Evolutionary conservation across 257 asterid genomes (phyloP).

Genomic region (Solanum bulbocastanum): DNA sequence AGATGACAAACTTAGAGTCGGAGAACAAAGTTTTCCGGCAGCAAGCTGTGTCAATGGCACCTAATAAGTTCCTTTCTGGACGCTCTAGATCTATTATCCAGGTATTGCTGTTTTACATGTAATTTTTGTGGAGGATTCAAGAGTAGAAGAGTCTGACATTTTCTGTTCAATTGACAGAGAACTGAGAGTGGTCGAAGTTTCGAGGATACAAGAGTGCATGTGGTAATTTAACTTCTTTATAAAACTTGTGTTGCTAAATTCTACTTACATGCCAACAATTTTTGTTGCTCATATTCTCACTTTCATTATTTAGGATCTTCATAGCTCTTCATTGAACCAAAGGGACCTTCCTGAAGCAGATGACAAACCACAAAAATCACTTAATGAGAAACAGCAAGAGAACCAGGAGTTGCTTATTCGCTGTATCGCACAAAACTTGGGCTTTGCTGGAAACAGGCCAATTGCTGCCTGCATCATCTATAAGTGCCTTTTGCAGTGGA

Average conservation of each 20-base stretch:
- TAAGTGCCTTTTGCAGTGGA: conserved; percentile 96
- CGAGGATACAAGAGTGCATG: conserved; percentile 50
- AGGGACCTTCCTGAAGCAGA: conserved; percentile 58
- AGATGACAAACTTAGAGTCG: conserved; percentile 71
- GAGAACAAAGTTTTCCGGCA: conserved; percentile 99
- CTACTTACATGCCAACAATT: not conserved
- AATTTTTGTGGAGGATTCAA: not conserved
- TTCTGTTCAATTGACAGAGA: conserved; percentile 54
- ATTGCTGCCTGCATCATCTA: conserved; percentile 92
- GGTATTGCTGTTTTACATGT: conserved; percentile 33
- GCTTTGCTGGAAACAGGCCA: conserved; percentile 81
- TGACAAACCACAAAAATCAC: conserved; percentile 94
- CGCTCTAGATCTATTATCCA: conserved; percentile 91
- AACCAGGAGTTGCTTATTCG: conserved; percentile 87
- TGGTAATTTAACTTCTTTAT: conserved; percentile 42
- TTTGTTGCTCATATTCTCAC: conserved; percentile 8
- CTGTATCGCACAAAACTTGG: conserved; percentile 76
- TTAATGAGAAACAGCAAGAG: conserved; percentile 93
- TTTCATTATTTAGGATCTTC: conserved; percentile 61
- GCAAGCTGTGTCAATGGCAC: conserved; percentile 91
- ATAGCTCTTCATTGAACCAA: conserved; percentile 57
- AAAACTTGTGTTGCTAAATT: conserved; percentile 4
- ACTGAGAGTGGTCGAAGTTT: conserved; percentile 55
- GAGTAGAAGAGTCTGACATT: conserved; percentile 2
- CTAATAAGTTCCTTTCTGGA: conserved; percentile 90